Conservation (phyloP, 768 basidiomycete genomes). For the Calocybe cyanea region DNA sequence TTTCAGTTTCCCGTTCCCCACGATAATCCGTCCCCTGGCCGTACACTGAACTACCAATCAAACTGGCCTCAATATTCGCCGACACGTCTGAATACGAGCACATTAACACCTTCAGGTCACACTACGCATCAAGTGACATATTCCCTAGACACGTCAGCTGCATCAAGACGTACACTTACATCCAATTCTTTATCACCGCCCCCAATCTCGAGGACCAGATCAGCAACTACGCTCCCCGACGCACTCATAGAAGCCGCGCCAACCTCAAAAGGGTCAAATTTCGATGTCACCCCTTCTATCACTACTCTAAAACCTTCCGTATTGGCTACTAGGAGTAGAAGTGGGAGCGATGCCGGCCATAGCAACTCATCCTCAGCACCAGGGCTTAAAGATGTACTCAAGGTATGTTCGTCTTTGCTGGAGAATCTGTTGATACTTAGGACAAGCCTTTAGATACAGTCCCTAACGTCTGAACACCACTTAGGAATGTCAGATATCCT, state of each 20-base stretch:
- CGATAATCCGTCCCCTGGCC: conserved; percentile 18
- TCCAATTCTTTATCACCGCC: conserved; percentile 23
- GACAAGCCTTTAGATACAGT: conserved; percentile 48
- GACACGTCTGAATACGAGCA: conserved; percentile 24
- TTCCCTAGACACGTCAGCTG: conserved; percentile 47
- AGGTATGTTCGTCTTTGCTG: conserved; percentile 36
- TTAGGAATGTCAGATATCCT: conserved; percentile 66
- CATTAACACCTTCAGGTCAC: conserved; percentile 24
- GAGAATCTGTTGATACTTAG: not conserved
- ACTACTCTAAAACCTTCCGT: conserved; percentile 46
- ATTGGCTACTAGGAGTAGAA: conserved; percentile 37
- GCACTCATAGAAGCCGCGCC: conserved; percentile 6
- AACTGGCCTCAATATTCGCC: conserved; percentile 25
- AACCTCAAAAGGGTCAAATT: conserved; percentile 8
- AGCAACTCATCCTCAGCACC: conserved; percentile 40
- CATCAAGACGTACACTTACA: conserved; percentile 21
- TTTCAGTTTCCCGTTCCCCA: conserved; percentile 41
- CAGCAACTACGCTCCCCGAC: conserved; percentile 39
- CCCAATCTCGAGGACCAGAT: conserved; percentile 36
- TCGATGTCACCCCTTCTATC: conserved; percentile 24
- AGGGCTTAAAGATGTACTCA: conserved; percentile 69
- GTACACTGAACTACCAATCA: conserved; percentile 14
- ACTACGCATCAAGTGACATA: conserved; percentile 52
- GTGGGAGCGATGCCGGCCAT: conserved; percentile 41
- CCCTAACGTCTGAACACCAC: conserved; percentile 65